Percentiles rank a stretch among this genome's conserved stretches.
Evolutionary conservation across 306 rosid genomes (phyloP).

Genomic region (Fagus crenata): DNA sequence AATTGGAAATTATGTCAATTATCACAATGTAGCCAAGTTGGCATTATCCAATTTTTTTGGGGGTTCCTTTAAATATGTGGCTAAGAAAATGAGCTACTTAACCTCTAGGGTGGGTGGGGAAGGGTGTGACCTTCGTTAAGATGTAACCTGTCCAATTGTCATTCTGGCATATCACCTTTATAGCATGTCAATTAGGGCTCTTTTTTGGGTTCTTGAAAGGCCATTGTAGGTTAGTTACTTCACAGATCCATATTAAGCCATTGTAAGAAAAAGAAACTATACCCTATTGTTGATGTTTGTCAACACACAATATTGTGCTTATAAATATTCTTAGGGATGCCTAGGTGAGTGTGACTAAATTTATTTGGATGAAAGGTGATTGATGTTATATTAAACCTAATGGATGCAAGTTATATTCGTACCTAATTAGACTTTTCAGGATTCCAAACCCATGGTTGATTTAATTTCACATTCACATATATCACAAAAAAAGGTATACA

Average conservation of each 20-base stretch:
- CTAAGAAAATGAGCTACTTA: neutral
- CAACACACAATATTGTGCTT: slow-evolving; percentile 6
- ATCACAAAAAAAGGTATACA: neutral
- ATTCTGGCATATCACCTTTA: neutral
- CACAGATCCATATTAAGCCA: neutral
- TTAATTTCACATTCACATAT: too few relatives aligned
- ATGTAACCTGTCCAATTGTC: too few relatives aligned
- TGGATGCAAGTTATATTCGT: neutral
- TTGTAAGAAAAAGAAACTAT: slow-evolving; percentile 5
- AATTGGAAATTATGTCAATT: neutral
- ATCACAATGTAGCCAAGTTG: slow-evolving; percentile 1
- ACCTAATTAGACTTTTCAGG: too few relatives aligned
- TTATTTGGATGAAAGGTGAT: slow-evolving; percentile 10
- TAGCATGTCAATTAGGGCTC: neutral
- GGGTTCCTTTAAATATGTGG: neutral
- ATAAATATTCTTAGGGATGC: neutral
- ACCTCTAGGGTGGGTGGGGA: neutral
- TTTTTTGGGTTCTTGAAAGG: neutral
- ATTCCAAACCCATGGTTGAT: too few relatives aligned
- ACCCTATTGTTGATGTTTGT: neutral
- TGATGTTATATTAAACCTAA: neutral
- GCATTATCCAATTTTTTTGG: slow-evolving; percentile 1
- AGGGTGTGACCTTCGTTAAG: too few relatives aligned
- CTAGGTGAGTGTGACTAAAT: slow-evolving; percentile 2
- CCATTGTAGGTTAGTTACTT: neutral